A percentile compares a stretch with the other conserved stretches of the same genome.
These are phyloP conservation scores for Aureobasidium sp. DNA, from an alignment of 2,329 filamentous ascomycete genomes.

Conservation along the genomic window DNA sequence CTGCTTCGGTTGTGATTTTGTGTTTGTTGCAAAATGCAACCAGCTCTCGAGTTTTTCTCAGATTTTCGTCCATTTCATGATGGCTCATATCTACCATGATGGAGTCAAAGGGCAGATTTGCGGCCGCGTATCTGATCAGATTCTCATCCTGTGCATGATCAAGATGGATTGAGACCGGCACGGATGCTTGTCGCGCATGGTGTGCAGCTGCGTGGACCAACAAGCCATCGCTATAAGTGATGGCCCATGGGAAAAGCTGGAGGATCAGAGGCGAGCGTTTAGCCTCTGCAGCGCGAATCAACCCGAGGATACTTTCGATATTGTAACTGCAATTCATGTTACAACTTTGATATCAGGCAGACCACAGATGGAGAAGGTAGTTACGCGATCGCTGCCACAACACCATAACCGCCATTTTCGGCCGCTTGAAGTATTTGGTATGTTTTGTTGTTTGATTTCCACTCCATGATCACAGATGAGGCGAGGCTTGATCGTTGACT, in stretches of 20 bases:
- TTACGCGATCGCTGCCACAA: too few relatives aligned
- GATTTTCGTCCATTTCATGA: not conserved
- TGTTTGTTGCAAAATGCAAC: not conserved
- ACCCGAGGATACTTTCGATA: constrained; percentile 21
- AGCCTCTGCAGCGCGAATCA: constrained; percentile 19
- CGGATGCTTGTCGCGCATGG: constrained; percentile 17
- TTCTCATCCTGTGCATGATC: not conserved
- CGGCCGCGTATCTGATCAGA: not conserved
- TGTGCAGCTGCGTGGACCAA: constrained; percentile 20
- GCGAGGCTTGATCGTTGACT: too few relatives aligned
- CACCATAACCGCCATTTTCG: too few relatives aligned
- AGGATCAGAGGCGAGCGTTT: constrained; percentile 20
- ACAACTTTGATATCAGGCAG: too few relatives aligned
- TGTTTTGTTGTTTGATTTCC: too few relatives aligned
- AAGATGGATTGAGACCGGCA: constrained; percentile 17
- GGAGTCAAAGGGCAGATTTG: not conserved
- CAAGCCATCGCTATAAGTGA: constrained; percentile 19
- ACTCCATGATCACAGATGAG: too few relatives aligned
- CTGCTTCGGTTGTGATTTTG: constrained; percentile 19
- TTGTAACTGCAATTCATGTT: constrained; percentile 12
- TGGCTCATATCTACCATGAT: not conserved
- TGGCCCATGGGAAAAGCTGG: constrained; percentile 23
- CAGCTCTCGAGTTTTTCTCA: not conserved
- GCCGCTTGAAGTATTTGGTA: too few relatives aligned
- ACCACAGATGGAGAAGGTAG: too few relatives aligned